phyloP scores from a whole-genome alignment of 495 filamentous ascomycete species.

The Pyrenula aspistea region DNA sequence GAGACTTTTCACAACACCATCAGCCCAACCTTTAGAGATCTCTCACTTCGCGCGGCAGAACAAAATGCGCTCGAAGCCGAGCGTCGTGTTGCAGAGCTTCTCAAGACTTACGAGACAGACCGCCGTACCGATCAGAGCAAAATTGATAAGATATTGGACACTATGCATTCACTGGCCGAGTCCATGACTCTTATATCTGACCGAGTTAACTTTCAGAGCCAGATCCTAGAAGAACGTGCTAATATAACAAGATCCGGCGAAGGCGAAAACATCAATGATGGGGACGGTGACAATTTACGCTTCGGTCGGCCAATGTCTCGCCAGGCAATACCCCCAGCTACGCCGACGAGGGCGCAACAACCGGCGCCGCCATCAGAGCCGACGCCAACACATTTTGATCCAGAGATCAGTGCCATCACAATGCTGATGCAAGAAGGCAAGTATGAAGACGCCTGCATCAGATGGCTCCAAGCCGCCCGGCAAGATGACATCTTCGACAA shows the following conservation, averaged over 20 bases:
- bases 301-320: not conserved
- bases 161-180: constrained; percentile 58
- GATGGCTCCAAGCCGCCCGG: constrained; percentile 75
- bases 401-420: constrained; percentile 53
- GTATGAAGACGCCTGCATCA: constrained; percentile 59
- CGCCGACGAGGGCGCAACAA: constrained; percentile 11
- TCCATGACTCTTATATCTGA: constrained; percentile 61
- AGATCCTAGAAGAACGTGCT: constrained; percentile 42
- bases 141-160: constrained; percentile 68
- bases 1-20: constrained; percentile 48
- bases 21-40: constrained; percentile 50
- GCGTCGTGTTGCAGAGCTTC: constrained; percentile 45
- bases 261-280: constrained; percentile 3
- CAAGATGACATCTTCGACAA: constrained; percentile 69
- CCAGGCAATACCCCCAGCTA: constrained; percentile 5
- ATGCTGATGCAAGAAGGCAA: constrained; percentile 48
- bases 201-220: constrained; percentile 50
- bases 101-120: constrained; percentile 55
- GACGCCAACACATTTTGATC: constrained; percentile 39
- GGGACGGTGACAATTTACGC: not conserved
- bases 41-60: constrained; percentile 44
- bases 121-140: constrained; percentile 60
- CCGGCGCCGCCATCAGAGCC: constrained; percentile 15
- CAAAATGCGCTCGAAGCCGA: constrained; percentile 56
- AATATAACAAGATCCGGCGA: constrained; percentile 5